phyloP scores from a whole-genome alignment of 208 protist genomes.

The Acanthamoeba sp. region DNA sequence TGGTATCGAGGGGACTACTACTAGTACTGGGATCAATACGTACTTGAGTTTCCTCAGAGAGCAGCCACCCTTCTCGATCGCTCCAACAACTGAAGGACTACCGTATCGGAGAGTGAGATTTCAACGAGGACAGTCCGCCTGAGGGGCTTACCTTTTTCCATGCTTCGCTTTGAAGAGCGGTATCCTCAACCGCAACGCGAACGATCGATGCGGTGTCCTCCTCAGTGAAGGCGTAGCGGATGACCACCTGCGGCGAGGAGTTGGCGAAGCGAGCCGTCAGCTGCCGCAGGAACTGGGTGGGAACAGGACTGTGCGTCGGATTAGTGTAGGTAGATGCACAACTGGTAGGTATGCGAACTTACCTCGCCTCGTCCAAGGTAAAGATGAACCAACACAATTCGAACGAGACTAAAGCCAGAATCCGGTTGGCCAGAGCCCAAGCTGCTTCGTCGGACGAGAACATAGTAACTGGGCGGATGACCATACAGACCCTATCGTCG shows the following conservation, averaged over 20 bases:
- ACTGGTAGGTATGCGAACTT: background rate
- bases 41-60: constrained; percentile 1
- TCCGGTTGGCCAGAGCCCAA: background rate
- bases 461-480: background rate
- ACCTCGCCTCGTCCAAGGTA: background rate
- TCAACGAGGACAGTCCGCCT: too few species aligned
- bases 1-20: background rate
- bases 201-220: background rate
- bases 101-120: background rate
- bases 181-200: background rate
- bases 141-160: background rate
- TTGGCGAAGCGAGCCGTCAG: background rate
- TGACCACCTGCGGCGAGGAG: background rate
- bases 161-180: background rate
- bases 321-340: background rate
- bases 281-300: background rate
- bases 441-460: background rate
- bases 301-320: background rate
- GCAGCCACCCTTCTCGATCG: constrained; percentile 22
- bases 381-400: constrained; percentile 10
- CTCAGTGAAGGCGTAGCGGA: constrained; percentile 7
- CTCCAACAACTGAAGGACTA: constrained; percentile 21
- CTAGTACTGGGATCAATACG: too few species aligned
- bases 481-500: constrained; percentile 31
- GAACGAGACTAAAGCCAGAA: background rate